Percentiles rank a stretch among this genome's conserved stretches.
These are phyloP conservation scores for Saccharomycopsis sp. DNA, from an alignment of 805 yeast genomes.

Conservation along the genomic window DNA sequence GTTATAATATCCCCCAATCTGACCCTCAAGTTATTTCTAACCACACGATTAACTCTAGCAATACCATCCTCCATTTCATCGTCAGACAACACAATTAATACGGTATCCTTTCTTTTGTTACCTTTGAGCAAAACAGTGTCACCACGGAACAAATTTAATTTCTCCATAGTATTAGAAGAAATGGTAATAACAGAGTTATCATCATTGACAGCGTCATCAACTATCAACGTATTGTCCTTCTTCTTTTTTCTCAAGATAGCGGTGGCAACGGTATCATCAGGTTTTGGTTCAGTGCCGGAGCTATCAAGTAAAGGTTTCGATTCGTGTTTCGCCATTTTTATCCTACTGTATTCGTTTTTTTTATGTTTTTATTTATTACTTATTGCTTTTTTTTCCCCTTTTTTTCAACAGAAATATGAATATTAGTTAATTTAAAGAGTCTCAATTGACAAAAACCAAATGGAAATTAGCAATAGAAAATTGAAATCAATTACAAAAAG, in stretches of 20 bases:
- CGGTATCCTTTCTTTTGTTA: constrained; percentile 96
- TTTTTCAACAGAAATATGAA: too few species aligned
- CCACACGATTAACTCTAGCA: constrained; percentile 90
- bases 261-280: constrained; percentile 77
- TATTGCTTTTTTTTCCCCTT: too few species aligned
- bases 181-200: constrained; percentile 95
- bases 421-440: too few species aligned
- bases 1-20: constrained; percentile 90
- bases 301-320: constrained; percentile 49
- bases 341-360: too few species aligned
- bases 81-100: constrained; percentile 88
- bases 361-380: too few species aligned
- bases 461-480: too few species aligned
- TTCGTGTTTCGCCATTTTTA: constrained; percentile 26
- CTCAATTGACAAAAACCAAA: too few species aligned
- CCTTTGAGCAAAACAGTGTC: constrained; percentile 97
- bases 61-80: constrained; percentile 96
- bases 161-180: constrained; percentile 92
- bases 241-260: constrained; percentile 96
- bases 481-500: too few species aligned
- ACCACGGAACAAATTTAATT: constrained; percentile 91
- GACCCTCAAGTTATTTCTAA: constrained; percentile 89
- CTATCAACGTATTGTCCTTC: constrained; percentile 91
- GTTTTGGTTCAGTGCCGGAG: constrained; percentile 54
- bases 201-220: constrained; percentile 95